Conservation (phyloP, 2,329 filamentous ascomycete species). For the Xylariaceae sp. region DNA sequence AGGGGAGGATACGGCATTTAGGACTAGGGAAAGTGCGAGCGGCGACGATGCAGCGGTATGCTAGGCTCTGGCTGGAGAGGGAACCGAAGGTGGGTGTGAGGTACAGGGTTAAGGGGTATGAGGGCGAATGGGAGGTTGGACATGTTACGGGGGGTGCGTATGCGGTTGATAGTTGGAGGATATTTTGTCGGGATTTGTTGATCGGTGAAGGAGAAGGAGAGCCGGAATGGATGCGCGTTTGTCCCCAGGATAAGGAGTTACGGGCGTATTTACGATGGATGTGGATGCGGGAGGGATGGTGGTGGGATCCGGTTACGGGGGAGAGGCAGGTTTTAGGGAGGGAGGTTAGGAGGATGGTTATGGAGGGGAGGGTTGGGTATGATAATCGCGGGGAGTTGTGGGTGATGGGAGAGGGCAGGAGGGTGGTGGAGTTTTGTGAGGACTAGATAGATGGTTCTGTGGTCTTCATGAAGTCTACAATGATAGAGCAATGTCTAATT, state of each 20-base stretch:
- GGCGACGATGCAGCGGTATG: constrained; percentile 62
- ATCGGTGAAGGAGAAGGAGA: constrained; percentile 42
- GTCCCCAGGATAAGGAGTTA: constrained; percentile 83
- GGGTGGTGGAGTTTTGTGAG: neutral
- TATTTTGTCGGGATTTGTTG: constrained; percentile 80
- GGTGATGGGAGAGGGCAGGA: constrained; percentile 33
- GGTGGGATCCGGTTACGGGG: constrained; percentile 72
- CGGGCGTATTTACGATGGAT: constrained; percentile 82
- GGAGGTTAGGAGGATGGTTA: constrained; percentile 52
- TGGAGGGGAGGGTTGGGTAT: constrained; percentile 52
- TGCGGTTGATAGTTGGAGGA: constrained; percentile 84
- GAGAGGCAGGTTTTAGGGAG: constrained; percentile 49
- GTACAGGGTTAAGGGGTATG: constrained; percentile 32
- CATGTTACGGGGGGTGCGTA: constrained; percentile 80
- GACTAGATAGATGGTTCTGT: neutral
- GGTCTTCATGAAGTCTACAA: too few species aligned
- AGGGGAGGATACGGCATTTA: constrained; percentile 60
- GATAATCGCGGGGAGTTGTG: constrained; percentile 45
- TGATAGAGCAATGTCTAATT: too few species aligned
- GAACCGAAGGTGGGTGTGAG: constrained; percentile 57
- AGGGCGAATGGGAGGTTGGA: constrained; percentile 71
- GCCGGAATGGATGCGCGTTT: constrained; percentile 85
- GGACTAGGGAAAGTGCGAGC: constrained; percentile 67
- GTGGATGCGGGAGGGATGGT: constrained; percentile 82
- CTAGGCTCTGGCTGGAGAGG: constrained; percentile 58